Evolutionary conservation across 1,284 basidiomycete genomes (phyloP), one percentile per base, ranked within the genome.

Genomic region (Phaffia rhodozyma): DNA sequence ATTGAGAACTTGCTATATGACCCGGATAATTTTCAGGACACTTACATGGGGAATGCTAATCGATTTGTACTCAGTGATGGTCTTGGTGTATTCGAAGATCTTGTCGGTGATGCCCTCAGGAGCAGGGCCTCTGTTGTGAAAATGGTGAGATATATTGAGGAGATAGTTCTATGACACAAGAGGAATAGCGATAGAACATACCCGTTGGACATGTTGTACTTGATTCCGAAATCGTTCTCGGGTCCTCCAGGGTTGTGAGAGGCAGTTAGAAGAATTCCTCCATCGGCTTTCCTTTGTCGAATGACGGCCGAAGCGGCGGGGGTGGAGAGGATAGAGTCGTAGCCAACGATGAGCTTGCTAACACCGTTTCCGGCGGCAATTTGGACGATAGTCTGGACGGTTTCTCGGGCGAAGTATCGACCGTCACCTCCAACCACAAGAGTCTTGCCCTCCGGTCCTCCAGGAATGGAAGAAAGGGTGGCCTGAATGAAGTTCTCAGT

Each of bases 401-500:
- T 85, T 73, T 96, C 91, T 54, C 87, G 85, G 47, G 86, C 73
- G 63, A 89, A 96, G 82, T 83, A 98, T 66, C 94, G 90, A 51
- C 96, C 94, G 75, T 98, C 96, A 67, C 94, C 96, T 63, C 94
- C 94, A 71, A 98, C 85, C 71, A 97, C 94, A 68, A 98, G 81
- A 16, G 93, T 97, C 66, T 86, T 78, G 64, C 78, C 79, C 68
- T 78, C 72, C 11, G 78, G 81, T 48, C 85, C 91, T 67, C 86
- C 80, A 58, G 86, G 83, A 77, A 97, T 90, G 63, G 92, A 89
- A 71, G 90, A 85, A 70, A 98, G 85, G 77, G 92, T 98, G 70
- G 92, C 80, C 78, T 97, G 94, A 66, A 97, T 77, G 73, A 98
- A 98, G 82, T 98, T 98, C 78, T 98, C 94, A 55, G 96, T 98